Conservation (phyloP, 139 green algal genomes). For the Volvox africanus region DNA sequence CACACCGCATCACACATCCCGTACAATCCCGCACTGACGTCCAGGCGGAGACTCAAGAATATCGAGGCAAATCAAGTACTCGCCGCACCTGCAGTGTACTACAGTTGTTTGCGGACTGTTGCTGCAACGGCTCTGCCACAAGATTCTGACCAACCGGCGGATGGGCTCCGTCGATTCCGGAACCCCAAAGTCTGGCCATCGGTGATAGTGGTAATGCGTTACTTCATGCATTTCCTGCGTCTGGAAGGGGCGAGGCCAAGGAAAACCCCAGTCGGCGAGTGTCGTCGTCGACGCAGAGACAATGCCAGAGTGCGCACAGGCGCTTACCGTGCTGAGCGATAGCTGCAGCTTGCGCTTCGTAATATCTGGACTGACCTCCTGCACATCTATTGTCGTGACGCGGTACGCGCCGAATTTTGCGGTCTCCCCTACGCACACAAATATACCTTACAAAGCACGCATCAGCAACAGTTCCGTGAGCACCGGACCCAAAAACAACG, state of each 20-base stretch:
- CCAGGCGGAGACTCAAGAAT: no score
- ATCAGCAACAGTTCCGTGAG: not conserved
- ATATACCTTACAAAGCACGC: not conserved
- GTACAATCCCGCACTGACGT: no score
- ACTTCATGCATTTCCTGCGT: slow-evolving; percentile 53
- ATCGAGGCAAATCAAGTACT: not conserved
- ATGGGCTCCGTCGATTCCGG: slow-evolving; percentile 59
- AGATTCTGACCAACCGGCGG: slow-evolving; percentile 56
- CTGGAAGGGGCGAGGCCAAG: slow-evolving; percentile 4
- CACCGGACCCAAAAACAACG: no score
- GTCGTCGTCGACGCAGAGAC: not conserved
- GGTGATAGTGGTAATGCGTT: slow-evolving; percentile 71
- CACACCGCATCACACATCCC: no score
- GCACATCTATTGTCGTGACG: slow-evolving; percentile 42
- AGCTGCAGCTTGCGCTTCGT: slow-evolving; percentile 51
- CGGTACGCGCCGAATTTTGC: slow-evolving; percentile 41
- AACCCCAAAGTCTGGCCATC: slow-evolving; percentile 73
- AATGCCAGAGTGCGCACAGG: not conserved
- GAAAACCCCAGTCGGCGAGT: not conserved
- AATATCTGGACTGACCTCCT: slow-evolving; percentile 53
- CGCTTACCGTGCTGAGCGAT: slow-evolving; percentile 42
- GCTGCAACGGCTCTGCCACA: slow-evolving; percentile 35
- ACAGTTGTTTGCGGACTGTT: slow-evolving; percentile 33
- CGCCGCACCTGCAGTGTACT: slow-evolving; percentile 58
- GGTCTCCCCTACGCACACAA: slow-evolving; percentile 27